Conservation (phyloP, 2,329 filamentous ascomycete species). For the Neofusicoccum sp. region DNA sequence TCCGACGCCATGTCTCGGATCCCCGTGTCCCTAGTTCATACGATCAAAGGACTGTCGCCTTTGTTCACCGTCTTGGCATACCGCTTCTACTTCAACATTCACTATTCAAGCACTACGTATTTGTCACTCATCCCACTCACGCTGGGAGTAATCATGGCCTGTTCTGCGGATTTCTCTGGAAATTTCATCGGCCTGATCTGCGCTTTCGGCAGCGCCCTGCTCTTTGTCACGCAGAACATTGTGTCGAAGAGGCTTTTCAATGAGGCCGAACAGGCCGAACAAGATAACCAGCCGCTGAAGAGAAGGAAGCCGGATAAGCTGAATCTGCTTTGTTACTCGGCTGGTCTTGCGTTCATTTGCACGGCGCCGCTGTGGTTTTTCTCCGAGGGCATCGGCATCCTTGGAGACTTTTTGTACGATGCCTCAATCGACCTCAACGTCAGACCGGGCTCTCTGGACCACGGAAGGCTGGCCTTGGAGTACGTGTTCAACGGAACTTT, state of each 20-base stretch:
- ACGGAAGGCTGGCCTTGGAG: conserved; percentile 66
- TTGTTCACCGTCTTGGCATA: conserved; percentile 95
- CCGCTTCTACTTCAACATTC: conserved; percentile 81
- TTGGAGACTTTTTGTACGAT: conserved; percentile 76
- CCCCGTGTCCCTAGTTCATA: conserved; percentile 94
- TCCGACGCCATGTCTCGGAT: conserved; percentile 93
- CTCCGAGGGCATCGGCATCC: conserved; percentile 76
- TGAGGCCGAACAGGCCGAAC: conserved; percentile 81
- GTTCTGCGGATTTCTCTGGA: conserved; percentile 84
- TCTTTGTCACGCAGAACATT: conserved; percentile 98
- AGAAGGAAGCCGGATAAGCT: conserved; percentile 90
- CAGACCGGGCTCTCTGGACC: conserved; percentile 69
- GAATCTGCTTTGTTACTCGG: conserved; percentile 96
- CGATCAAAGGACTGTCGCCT: conserved; percentile 95
- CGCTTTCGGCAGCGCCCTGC: conserved; percentile 82
- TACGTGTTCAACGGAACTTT: conserved; percentile 97
- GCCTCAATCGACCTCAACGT: conserved; percentile 75
- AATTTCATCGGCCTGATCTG: conserved; percentile 89
- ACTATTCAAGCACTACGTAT: conserved; percentile 79
- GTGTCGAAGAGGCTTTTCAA: conserved; percentile 98
- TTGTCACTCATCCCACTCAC: conserved; percentile 80
- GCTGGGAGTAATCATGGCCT: conserved; percentile 91
- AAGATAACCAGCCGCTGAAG: conserved; percentile 60
- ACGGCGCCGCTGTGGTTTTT: conserved; percentile 92
- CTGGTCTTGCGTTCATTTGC: conserved; percentile 82